Evolutionary conservation across 2,329 filamentous ascomycete genomes (phyloP).

Genomic region (Fusarium aywerte): DNA sequence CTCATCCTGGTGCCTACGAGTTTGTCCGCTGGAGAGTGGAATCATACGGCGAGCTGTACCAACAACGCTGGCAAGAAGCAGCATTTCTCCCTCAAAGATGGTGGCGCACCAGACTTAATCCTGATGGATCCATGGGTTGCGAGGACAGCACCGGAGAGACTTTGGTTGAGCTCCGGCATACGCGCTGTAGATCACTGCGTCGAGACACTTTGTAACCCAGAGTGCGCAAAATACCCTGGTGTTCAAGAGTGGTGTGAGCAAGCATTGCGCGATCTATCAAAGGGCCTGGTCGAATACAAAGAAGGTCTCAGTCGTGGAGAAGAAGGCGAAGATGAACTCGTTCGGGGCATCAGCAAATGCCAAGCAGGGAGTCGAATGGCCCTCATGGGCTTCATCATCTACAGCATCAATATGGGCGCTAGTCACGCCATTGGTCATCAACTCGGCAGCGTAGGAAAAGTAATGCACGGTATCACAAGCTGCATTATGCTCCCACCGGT

Average conservation of each 20-base stretch:
- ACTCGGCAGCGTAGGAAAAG: conserved; percentile 18
- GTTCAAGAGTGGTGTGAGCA: conserved; percentile 15
- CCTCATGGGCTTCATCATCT: conserved; percentile 22
- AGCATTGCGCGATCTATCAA: conserved; percentile 1
- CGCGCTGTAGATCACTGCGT: conserved; percentile 17
- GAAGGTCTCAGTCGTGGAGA: not conserved
- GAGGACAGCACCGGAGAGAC: not conserved
- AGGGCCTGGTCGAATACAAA: conserved; percentile 10
- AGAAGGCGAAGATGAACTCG: not conserved
- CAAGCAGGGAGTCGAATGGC: conserved; percentile 27
- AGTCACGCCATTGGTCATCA: conserved; percentile 22
- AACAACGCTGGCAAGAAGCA: conserved; percentile 18
- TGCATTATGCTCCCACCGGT: conserved; percentile 20
- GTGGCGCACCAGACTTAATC: conserved; percentile 16
- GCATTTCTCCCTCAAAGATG: conserved; percentile 8
- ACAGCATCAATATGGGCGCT: conserved; percentile 21
- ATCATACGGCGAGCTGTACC: conserved; percentile 18
- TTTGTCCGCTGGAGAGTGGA: conserved; percentile 22
- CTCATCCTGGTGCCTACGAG: conserved; percentile 7
- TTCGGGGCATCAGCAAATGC: conserved; percentile 10
- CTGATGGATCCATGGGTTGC: conserved; percentile 26
- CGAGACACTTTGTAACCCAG: conserved; percentile 14
- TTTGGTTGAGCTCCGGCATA: conserved; percentile 22
- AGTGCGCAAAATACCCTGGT: not conserved
- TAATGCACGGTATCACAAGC: conserved; percentile 23